These are phyloP conservation scores for Sporothrix protearum DNA, from an alignment of 2,329 filamentous ascomycete species.

Conservation along the genomic window DNA sequence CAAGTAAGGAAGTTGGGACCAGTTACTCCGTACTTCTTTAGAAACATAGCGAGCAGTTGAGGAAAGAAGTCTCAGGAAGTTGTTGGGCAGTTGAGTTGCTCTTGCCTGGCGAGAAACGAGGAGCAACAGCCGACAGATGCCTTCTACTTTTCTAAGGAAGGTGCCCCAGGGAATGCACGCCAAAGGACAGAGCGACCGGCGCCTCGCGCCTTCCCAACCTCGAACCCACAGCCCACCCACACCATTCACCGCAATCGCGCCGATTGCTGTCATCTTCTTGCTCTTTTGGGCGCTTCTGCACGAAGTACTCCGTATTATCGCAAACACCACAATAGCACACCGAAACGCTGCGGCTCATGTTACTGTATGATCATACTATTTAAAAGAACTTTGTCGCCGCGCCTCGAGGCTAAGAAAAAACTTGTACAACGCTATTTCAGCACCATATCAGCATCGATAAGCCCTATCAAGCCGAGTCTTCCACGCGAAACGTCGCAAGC, in stretches of 20 bases:
- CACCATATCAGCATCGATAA: conserved; percentile 16
- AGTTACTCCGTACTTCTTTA: background rate
- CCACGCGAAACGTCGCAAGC: conserved; percentile 1
- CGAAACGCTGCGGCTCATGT: background rate
- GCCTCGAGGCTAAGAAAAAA: conserved; percentile 11
- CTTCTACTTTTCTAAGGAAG: background rate
- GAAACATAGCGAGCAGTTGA: background rate
- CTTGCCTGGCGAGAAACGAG: background rate
- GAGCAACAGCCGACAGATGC: conserved; percentile 14
- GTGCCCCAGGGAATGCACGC: background rate
- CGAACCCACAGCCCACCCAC: conserved; percentile 7
- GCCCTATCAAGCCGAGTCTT: conserved; percentile 13
- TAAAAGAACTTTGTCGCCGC: background rate
- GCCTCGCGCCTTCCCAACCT: conserved; percentile 13
- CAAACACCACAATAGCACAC: background rate
- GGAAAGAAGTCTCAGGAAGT: conserved; percentile 1
- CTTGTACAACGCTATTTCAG: conserved; percentile 13
- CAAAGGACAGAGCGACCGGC: background rate
- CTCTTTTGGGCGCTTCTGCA: background rate
- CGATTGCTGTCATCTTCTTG: background rate
- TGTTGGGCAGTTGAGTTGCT: background rate
- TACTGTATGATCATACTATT: too few species aligned
- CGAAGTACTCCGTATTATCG: background rate
- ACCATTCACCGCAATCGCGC: conserved; percentile 13
- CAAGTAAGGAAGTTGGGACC: background rate